Percentiles rank a stretch among this genome's conserved stretches.
Evolutionary conservation across 2,329 filamentous ascomycete genomes (phyloP).

Genomic region (Fusarium brevicatenulatum): DNA sequence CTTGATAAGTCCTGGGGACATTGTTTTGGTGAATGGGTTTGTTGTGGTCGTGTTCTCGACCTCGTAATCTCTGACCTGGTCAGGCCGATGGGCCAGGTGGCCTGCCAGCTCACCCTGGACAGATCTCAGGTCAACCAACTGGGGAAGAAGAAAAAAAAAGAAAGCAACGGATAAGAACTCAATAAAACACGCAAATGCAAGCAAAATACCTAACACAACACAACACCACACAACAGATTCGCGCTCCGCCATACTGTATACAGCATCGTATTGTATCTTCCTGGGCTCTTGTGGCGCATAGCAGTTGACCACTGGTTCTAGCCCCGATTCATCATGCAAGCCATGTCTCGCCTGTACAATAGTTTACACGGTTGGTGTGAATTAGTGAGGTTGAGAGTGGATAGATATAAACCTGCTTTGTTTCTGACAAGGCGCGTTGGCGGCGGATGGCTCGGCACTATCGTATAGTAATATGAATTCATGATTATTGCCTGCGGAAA

Average conservation of each 20-base stretch:
- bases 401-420: constrained; percentile 14
- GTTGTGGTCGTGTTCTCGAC: constrained; percentile 29
- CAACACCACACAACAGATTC: background rate
- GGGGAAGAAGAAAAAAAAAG: constrained; percentile 8
- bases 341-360: constrained; percentile 38
- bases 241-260: constrained; percentile 18
- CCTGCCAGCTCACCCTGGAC: constrained; percentile 27
- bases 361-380: constrained; percentile 11
- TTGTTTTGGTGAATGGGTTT: constrained; percentile 23
- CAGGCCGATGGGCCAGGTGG: constrained; percentile 15
- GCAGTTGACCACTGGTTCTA: constrained; percentile 24
- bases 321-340: constrained; percentile 38
- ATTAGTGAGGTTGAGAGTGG: background rate
- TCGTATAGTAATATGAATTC: constrained; percentile 6
- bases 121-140: constrained; percentile 40
- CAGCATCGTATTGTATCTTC: constrained; percentile 6
- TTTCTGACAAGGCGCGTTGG: constrained; percentile 1
- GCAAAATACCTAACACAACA: background rate
- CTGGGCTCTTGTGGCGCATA: constrained; percentile 30
- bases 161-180: background rate
- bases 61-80: constrained; percentile 30
- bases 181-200: constrained; percentile 21
- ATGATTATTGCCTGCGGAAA: constrained; percentile 27
- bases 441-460: constrained; percentile 30
- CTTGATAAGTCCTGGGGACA: background rate